phyloP scores from a whole-genome alignment of 495 filamentous ascomycete genomes.

The Tuber calosporum region DNA sequence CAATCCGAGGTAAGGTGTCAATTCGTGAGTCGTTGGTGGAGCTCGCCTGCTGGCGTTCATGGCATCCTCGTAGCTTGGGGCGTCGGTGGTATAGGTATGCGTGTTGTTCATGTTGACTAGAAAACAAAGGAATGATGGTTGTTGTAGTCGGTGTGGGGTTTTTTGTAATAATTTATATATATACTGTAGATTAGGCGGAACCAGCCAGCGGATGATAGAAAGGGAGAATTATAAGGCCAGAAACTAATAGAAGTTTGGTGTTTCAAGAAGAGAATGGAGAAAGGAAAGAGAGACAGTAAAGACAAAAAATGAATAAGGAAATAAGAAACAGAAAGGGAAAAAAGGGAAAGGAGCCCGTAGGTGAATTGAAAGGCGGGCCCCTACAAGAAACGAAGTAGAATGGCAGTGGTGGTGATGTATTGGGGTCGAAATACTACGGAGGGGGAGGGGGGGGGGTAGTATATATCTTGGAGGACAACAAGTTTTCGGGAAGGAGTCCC shows the following conservation, averaged over 20 bases:
- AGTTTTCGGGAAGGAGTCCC: background rate
- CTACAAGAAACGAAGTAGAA: slow-evolving; percentile 9
- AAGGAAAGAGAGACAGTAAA: slow-evolving; percentile 17
- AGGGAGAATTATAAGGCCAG: background rate
- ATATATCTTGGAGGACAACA: background rate
- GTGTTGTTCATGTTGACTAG: slow-evolving; percentile 10
- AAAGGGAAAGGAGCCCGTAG: slow-evolving; percentile 5
- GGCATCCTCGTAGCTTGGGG: slow-evolving; percentile 37
- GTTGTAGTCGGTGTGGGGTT: background rate
- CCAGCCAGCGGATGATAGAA: background rate
- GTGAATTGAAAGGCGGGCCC: slow-evolving; percentile 1
- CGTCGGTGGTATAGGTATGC: slow-evolving; percentile 15
- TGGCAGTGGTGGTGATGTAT: slow-evolving; percentile 7
- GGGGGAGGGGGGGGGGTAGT: slow-evolving; percentile 3
- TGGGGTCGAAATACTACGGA: background rate
- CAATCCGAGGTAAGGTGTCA: slow-evolving; percentile 90
- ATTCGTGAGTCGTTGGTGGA: slow-evolving; percentile 50
- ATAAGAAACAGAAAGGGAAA: slow-evolving; percentile 3
- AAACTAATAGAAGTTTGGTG: slow-evolving; percentile 7
- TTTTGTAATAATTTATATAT: background rate
- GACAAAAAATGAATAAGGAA: background rate
- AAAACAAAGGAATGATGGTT: background rate
- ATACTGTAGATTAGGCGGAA: slow-evolving; percentile 1
- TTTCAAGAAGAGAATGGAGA: slow-evolving; percentile 9
- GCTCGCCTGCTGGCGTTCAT: slow-evolving; percentile 29